Percentiles rank a stretch among this genome's conserved stretches.
Conservation (phyloP, 495 filamentous ascomycete species). For the Elasticomyces elasticus region DNA sequence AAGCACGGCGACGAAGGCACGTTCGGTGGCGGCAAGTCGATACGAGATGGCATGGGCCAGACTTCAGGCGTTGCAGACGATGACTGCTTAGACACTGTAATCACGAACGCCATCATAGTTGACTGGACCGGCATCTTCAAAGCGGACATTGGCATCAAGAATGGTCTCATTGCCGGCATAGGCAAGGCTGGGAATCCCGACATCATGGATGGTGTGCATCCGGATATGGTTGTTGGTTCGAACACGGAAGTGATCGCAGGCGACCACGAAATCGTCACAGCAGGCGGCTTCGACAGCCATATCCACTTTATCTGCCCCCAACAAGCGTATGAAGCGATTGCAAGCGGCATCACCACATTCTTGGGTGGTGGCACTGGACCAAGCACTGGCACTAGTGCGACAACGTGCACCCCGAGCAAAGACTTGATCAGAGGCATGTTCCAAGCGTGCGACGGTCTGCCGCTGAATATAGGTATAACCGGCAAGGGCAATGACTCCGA, state of each 20-base stretch:
- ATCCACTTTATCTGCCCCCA: slow-evolving; percentile 97
- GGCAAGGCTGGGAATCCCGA: slow-evolving; percentile 97
- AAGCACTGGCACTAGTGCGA: slow-evolving; percentile 88
- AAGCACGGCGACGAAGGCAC: slow-evolving; percentile 87
- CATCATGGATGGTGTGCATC: slow-evolving; percentile 81
- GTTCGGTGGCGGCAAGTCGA: slow-evolving; percentile 90
- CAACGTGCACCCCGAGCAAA: slow-evolving; percentile 84
- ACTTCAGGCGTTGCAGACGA: slow-evolving; percentile 62
- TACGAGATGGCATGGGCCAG: slow-evolving; percentile 95
- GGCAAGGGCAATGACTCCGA: slow-evolving; percentile 90
- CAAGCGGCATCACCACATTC: slow-evolving; percentile 85
- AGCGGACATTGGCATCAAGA: slow-evolving; percentile 89
- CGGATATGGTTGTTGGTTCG: slow-evolving; percentile 70
- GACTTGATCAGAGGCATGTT: slow-evolving; percentile 87
- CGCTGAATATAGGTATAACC: slow-evolving; percentile 86
- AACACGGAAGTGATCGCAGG: slow-evolving; percentile 95
- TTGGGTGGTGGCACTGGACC: slow-evolving; percentile 92
- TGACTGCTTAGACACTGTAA: slow-evolving; percentile 72
- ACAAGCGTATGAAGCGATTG: slow-evolving; percentile 75
- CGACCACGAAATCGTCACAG: slow-evolving; percentile 86
- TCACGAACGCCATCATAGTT: slow-evolving; percentile 86
- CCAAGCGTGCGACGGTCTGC: slow-evolving; percentile 76
- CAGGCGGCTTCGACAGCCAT: slow-evolving; percentile 85
- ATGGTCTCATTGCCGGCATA: slow-evolving; percentile 80
- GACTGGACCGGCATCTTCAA: slow-evolving; percentile 94